Evolutionary conservation across 305 asterid species (phyloP).

Genomic region (Coffea humblotiana): DNA sequence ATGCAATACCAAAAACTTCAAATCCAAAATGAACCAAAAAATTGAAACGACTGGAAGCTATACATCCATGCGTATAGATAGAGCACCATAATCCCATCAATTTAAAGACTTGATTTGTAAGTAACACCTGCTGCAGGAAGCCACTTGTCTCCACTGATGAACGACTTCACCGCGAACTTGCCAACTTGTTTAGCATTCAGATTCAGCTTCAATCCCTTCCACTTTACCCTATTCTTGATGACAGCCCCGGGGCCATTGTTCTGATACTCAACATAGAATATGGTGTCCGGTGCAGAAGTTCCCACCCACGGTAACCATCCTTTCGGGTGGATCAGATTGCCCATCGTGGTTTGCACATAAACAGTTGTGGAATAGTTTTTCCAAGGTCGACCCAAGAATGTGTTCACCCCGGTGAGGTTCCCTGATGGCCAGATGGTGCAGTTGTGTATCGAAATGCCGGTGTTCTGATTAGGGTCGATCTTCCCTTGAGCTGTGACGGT

Average conservation of each 20-base stretch:
- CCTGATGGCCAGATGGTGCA: constrained; percentile 52
- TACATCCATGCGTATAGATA: too few species aligned
- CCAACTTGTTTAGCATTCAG: constrained; percentile 36
- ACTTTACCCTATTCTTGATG: constrained; percentile 54
- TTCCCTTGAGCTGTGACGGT: constrained; percentile 84
- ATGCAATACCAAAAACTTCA: too few species aligned
- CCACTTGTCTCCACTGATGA: constrained; percentile 57
- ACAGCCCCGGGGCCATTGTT: constrained; percentile 59
- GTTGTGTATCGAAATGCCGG: constrained; percentile 68
- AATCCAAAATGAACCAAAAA: too few species aligned
- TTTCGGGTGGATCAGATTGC: constrained; percentile 36
- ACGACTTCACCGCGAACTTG: constrained; percentile 55
- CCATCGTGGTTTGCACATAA: constrained; percentile 38
- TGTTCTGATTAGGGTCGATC: constrained; percentile 70
- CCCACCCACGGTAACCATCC: constrained; percentile 92
- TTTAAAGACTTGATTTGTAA: constrained; percentile 58
- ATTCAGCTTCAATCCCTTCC: constrained; percentile 63
- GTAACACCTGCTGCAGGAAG: constrained; percentile 42
- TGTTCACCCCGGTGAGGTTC: constrained; percentile 52
- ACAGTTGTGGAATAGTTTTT: constrained; percentile 70
- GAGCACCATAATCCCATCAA: background rate
- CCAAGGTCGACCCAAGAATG: constrained; percentile 78
- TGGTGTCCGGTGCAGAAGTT: constrained; percentile 46
- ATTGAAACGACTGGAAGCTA: too few species aligned
- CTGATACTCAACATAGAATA: constrained; percentile 60